Percentiles rank a stretch among this genome's conserved stretches.
Evolutionary conservation across 306 rosid species (phyloP).

Genomic region (Glycyrrhiza uralensis): DNA sequence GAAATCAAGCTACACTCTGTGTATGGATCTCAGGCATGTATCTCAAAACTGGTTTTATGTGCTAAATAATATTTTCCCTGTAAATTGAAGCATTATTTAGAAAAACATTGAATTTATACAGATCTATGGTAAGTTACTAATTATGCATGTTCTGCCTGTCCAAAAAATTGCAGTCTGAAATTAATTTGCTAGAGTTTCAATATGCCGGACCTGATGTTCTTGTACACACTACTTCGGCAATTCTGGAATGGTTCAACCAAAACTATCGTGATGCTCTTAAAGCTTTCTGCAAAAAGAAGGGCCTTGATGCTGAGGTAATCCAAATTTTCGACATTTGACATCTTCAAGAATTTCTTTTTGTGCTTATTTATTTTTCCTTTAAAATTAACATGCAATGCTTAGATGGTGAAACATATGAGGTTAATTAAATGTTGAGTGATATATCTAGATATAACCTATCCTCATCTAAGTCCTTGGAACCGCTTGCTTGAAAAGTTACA

Average conservation of each 20-base stretch:
- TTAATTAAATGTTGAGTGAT: neutral
- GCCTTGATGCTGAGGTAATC: slow-evolving; percentile 76
- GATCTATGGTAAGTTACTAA: slow-evolving; percentile 1
- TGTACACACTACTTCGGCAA: slow-evolving; percentile 47
- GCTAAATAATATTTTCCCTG: neutral
- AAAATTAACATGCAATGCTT: slow-evolving; percentile 3
- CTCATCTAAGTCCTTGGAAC: neutral
- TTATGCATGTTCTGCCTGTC: slow-evolving; percentile 12
- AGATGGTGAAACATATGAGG: neutral
- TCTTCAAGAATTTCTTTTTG: neutral
- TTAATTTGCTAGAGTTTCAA: slow-evolving; percentile 65
- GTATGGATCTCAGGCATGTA: slow-evolving; percentile 88
- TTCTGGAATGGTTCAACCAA: slow-evolving; percentile 53
- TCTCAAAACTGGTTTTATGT: slow-evolving; percentile 22
- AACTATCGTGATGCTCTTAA: slow-evolving; percentile 60
- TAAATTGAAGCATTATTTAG: slow-evolving; percentile 15
- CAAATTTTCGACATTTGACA: neutral
- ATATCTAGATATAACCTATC: neutral
- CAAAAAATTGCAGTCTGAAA: slow-evolving; percentile 63
- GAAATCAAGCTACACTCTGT: slow-evolving; percentile 74
- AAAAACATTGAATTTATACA: neutral
- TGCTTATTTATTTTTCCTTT: neutral
- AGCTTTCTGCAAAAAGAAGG: slow-evolving; percentile 89
- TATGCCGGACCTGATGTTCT: slow-evolving; percentile 89
- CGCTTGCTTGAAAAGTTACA: neutral